Base-by-base conservation (phyloP, 345 rosid species). In the Trapa bicornis region DNA sequence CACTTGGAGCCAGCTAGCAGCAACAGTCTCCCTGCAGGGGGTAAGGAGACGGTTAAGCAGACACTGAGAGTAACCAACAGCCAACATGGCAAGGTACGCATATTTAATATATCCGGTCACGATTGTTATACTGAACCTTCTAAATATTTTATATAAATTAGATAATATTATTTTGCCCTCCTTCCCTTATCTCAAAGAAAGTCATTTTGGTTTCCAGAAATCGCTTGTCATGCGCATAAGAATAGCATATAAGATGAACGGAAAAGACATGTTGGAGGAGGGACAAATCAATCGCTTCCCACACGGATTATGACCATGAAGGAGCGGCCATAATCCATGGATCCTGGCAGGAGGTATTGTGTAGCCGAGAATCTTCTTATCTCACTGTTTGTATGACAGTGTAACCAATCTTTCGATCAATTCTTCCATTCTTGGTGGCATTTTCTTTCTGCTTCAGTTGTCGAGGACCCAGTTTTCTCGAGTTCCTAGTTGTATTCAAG, bases 231-330 rank as follows among this genome's bases (percentile, higher is more conserved):
- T 94, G 97, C 91, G 97, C 33, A 75, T 83, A 73, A 86, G 93
- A 89, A 87, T 91, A 73, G 85, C 92, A 37, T 94, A 94, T 86
- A 91, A 91, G 80, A 52, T 79, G 75, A 83, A 91, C 67, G 78
- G 76, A 72, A 87, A 87, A 78, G 96, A 87, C 78, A 78, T 79
- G 58, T 72, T 94, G 78, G 99, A 94, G 83, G 93, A 86, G 86
- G 99, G 95, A 61, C 97, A 94, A 75, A 77, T 94, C 80, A 91
- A 62, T 83, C 85, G 84, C 74, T 91, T 94, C 83, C 99, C 99
- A 67, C 89, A 76, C 7, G 86, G 72, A 17, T 84, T 94, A 77
- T 91, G 85, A 94, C 73, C 70, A 65, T 72, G 67, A 77, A 70
- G 14, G 38, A n/a, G 47, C 60, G 64, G 50, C 45, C 45, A 65